Base-by-base conservation (phyloP, 2,329 filamentous ascomycete genomes). In the Fusarium protoensiforme region DNA sequence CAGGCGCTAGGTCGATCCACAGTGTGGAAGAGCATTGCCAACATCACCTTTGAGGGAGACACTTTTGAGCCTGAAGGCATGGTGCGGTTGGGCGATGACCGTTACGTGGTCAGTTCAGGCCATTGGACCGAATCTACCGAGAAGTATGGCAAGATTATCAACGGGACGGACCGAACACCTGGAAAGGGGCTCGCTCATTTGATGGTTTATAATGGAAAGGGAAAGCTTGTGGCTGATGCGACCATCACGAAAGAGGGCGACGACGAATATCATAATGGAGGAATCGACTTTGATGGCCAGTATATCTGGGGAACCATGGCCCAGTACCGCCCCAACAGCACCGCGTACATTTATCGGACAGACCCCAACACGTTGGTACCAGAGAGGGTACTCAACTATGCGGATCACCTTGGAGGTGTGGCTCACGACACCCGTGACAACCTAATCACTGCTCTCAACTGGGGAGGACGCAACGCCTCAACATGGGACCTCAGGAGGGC, bases 51-150 rank as follows among this genome's bases (percentile, higher is more conserved):
- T 38, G 79, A 87, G 61, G 85, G 84, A 31, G 82, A 87, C 64
- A 83, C 83, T 1, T 85, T 83, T 69, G 86, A 87, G 65, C 86
- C 86, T 2, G 86, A 88, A 67, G 85, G 86, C 5, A 83, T 87
- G 54, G 81, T 86, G 14, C 82, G 84, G 5, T 70, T 87, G 1
- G 80, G 82, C 8, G 69, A 80, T 22, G 80, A 86, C 46, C 83
- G 85, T 18, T 86, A 84, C 63, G 80, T 87, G 67, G 80, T 88
- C 41, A 84, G 82, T 24, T 81, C 83, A 11, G 85, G 83, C 20
- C 82, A 87, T 72, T 87, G 84, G 72, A 85, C 81, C 5, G 73
- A 77, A 24, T 77, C 77, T 0, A 86, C 84, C 4, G 60, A 80
- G 16, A 83, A 82, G 64, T 86, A 83, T 70, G 75, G 79, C 29